A percentile compares a stretch with the other conserved stretches of the same genome.
These are phyloP conservation scores for Leucogyrophana mollusca DNA, from an alignment of 768 basidiomycete genomes.

Conservation along the genomic window DNA sequence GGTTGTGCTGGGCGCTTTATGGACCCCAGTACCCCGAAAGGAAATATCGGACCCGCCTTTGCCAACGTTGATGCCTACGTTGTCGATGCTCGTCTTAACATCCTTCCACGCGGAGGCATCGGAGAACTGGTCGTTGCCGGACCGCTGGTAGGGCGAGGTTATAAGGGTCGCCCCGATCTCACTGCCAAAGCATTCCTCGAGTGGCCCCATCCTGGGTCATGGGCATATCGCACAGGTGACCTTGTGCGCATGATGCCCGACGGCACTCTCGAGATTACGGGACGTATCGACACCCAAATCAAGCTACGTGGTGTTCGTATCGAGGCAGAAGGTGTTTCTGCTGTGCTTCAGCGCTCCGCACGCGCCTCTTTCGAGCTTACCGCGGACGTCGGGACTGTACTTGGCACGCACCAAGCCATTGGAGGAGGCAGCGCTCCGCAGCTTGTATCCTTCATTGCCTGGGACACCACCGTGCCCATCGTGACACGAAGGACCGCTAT, in stretches of 20 bases:
- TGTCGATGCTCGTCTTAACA: constrained; percentile 39
- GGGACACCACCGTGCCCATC: constrained; percentile 36
- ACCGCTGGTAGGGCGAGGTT: constrained; percentile 49
- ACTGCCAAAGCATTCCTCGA: constrained; percentile 46
- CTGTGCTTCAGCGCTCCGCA: constrained; percentile 31
- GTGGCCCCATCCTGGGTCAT: constrained; percentile 38
- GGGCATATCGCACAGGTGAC: constrained; percentile 52
- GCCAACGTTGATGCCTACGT: constrained; percentile 35
- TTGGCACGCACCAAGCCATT: constrained; percentile 42
- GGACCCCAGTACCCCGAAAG: constrained; percentile 36
- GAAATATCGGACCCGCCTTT: constrained; percentile 46
- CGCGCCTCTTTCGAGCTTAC: constrained; percentile 13
- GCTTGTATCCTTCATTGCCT: constrained; percentile 45
- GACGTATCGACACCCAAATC: constrained; percentile 51
- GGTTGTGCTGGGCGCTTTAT: constrained; percentile 48
- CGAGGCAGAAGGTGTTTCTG: constrained; percentile 50
- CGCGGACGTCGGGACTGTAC: constrained; percentile 41
- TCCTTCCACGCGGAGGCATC: constrained; percentile 41
- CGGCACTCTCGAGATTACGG: constrained; percentile 45
- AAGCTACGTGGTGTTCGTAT: constrained; percentile 55
- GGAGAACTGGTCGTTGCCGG: constrained; percentile 53
- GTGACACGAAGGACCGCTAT: constrained; percentile 34
- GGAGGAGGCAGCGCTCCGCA: constrained; percentile 33
- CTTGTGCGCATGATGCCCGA: constrained; percentile 51
- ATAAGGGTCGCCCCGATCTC: constrained; percentile 42